Percentiles rank a stretch among this genome's conserved stretches.
Conservation (phyloP, 352 stramenopile species). For the Albugo laibachii region DNA sequence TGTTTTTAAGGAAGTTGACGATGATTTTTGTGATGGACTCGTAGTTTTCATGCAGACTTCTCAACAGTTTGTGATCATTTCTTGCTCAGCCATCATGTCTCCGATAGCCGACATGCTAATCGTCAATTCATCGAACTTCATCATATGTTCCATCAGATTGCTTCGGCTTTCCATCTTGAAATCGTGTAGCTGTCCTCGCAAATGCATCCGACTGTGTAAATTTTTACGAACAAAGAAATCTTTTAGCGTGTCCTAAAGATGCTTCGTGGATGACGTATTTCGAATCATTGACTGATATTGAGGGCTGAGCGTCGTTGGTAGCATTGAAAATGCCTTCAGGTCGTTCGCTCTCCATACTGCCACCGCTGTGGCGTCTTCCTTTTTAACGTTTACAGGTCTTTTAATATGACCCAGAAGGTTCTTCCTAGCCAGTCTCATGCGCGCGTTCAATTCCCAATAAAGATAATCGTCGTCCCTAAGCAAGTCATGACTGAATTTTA, state of each 20-base stretch:
- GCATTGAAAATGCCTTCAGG: too few species aligned
- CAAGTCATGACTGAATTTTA: neutral
- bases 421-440: neutral
- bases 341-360: constrained; percentile 2
- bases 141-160: constrained; percentile 6
- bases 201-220: constrained; percentile 7
- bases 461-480: neutral
- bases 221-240: constrained; percentile 10
- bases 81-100: constrained; percentile 7
- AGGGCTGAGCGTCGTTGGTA: too few species aligned
- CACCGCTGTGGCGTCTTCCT: neutral
- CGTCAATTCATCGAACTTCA: constrained; percentile 11
- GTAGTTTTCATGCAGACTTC: constrained; percentile 11
- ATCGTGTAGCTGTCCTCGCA: constrained; percentile 8
- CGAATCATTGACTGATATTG: too few species aligned
- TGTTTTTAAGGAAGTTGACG: too few species aligned
- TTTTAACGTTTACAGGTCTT: constrained; percentile 2
- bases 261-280: too few species aligned
- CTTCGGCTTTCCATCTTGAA: constrained; percentile 11
- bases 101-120: constrained; percentile 9
- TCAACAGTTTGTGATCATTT: constrained; percentile 9
- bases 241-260: constrained; percentile 6
- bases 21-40: too few species aligned
- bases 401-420: neutral
- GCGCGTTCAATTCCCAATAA: neutral